phyloP scores from a whole-genome alignment of 2,329 filamentous ascomycete genomes.

The Paradendryphiella salina region DNA sequence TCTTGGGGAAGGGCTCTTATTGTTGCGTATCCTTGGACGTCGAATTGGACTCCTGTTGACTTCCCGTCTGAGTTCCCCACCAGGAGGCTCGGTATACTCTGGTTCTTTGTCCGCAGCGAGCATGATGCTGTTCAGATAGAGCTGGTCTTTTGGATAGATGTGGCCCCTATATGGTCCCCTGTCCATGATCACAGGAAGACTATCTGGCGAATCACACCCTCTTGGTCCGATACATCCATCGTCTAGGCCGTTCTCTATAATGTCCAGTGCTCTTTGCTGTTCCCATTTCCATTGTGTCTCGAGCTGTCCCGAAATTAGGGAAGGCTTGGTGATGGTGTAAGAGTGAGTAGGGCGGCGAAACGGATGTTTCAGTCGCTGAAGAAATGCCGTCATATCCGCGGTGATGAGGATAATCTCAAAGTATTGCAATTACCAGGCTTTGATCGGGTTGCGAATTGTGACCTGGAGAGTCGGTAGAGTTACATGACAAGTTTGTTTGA shows the following conservation, averaged over 20 bases:
- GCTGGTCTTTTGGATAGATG: constrained; percentile 17
- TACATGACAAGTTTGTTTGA: constrained; percentile 10
- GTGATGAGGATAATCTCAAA: not conserved
- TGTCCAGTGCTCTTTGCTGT: not conserved
- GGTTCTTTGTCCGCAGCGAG: constrained; percentile 16
- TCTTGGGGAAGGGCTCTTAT: not conserved
- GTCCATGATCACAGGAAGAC: constrained; percentile 19
- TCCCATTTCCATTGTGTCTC: not conserved
- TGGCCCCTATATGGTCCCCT: constrained; percentile 16
- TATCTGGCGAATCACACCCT: constrained; percentile 1
- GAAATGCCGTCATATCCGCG: constrained; percentile 14
- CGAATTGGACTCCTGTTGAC: constrained; percentile 1
- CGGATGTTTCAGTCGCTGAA: constrained; percentile 17
- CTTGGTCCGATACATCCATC: constrained; percentile 1
- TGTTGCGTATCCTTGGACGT: not conserved
- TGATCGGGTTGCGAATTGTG: not conserved
- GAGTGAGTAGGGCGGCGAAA: constrained; percentile 11
- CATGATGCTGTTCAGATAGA: constrained; percentile 29
- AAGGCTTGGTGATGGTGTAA: not conserved
- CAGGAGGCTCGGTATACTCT: not conserved
- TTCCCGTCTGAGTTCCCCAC: constrained; percentile 8
- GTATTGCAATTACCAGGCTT: not conserved
- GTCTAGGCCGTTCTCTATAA: constrained; percentile 9
- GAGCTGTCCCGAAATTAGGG: not conserved
- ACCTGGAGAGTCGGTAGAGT: not conserved